These are phyloP conservation scores for Verticillium tricorpus DNA, from an alignment of 2,329 filamentous ascomycete genomes.

Conservation along the genomic window DNA sequence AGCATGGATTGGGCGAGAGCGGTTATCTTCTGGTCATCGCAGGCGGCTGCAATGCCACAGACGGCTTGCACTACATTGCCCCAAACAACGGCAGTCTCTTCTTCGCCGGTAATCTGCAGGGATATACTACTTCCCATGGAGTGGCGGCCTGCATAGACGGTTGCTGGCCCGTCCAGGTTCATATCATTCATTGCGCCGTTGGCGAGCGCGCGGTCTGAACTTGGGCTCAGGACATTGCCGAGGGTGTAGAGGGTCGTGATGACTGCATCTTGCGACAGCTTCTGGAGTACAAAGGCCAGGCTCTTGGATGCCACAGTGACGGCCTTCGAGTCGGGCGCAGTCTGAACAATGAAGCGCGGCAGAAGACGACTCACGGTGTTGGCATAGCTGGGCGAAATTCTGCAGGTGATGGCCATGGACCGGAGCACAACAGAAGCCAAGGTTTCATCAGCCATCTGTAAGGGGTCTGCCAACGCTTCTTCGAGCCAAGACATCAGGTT, in stretches of 20 bases:
- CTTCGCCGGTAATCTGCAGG: conserved; percentile 67
- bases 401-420: conserved; percentile 76
- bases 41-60: conserved; percentile 78
- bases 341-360: conserved; percentile 83
- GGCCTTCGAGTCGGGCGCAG: conserved; percentile 63
- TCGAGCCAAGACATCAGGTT: conserved; percentile 81
- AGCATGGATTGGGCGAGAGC: conserved; percentile 93
- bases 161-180: conserved; percentile 26
- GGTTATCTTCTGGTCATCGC: conserved; percentile 85
- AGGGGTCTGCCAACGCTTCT: conserved; percentile 69
- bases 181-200: conserved; percentile 46
- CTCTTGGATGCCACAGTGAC: conserved; percentile 78
- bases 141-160: conserved; percentile 50
- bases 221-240: conserved; percentile 88
- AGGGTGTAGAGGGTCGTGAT: conserved; percentile 95
- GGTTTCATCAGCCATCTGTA: conserved; percentile 75
- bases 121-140: conserved; percentile 76
- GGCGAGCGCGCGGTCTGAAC: conserved; percentile 47
- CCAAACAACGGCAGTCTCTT: conserved; percentile 73
- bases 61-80: conserved; percentile 93
- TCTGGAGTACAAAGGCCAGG: conserved; percentile 73
- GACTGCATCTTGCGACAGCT: conserved; percentile 84
- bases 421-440: conserved; percentile 77
- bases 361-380: conserved; percentile 73
- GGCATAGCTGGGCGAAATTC: conserved; percentile 67